A percentile compares a stretch with the other conserved stretches of the same genome.
Conservation (phyloP, 176 grass and related monocot genomes). For the Otatea glauca region DNA sequence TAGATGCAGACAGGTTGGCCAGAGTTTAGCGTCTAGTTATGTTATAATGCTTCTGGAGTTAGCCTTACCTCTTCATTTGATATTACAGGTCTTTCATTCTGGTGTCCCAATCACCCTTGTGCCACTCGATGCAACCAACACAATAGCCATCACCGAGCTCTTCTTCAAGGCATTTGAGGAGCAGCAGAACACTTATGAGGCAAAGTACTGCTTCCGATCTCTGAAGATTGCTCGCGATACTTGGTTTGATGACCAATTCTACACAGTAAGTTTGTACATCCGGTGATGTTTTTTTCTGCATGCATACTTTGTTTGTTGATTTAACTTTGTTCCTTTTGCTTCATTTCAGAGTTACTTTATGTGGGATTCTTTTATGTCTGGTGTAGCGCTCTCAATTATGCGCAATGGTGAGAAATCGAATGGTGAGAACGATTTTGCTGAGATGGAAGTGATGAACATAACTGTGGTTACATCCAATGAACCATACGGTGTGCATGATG, state of each 20-base stretch:
- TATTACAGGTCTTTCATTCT: constrained; percentile 65
- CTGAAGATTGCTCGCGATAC: constrained; percentile 59
- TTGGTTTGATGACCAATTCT: constrained; percentile 53
- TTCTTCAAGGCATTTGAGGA: constrained; percentile 61
- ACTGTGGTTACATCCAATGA: constrained; percentile 72
- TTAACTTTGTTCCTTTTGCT: not conserved
- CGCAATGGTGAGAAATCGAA: constrained; percentile 38
- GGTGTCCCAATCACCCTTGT: constrained; percentile 74
- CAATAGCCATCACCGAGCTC: constrained; percentile 56
- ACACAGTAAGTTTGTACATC: constrained; percentile 22
- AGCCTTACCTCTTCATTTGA: not conserved
- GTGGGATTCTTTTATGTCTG: constrained; percentile 80
- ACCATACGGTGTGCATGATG: constrained; percentile 62
- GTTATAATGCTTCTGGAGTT: not conserved
- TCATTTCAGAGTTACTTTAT: constrained; percentile 62
- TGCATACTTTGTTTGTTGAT: not conserved
- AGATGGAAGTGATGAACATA: constrained; percentile 68
- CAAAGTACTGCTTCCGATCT: constrained; percentile 65
- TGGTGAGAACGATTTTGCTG: constrained; percentile 64
- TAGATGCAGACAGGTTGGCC: not conserved
- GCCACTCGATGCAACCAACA: constrained; percentile 78
- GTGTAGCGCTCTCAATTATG: constrained; percentile 67
- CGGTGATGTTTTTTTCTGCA: not conserved
- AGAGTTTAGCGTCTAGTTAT: not conserved
- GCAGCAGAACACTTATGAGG: constrained; percentile 58